A percentile compares a stretch with the other conserved stretches of the same genome.
These are phyloP conservation scores for Boletus rufocinnamomeus DNA, from an alignment of 768 basidiomycete species.

Conservation along the genomic window DNA sequence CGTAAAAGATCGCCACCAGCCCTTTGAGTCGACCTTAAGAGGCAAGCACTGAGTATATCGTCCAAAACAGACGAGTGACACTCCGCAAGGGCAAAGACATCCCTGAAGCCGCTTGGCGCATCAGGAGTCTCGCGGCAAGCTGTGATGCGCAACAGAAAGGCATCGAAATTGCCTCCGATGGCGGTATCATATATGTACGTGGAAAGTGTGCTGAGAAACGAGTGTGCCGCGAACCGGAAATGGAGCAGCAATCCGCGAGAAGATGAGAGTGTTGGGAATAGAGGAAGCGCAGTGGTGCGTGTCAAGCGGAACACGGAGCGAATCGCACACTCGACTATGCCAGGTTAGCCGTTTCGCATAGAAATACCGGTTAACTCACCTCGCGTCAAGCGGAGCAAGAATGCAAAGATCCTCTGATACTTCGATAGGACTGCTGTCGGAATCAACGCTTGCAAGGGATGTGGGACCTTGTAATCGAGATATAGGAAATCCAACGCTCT, in stretches of 20 bases:
- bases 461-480: conserved; percentile 87
- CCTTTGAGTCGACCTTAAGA: conserved; percentile 68
- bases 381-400: conserved; percentile 76
- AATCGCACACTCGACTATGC: conserved; percentile 65
- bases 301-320: conserved; percentile 68
- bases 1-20: conserved; percentile 65
- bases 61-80: conserved; percentile 71
- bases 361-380: conserved; percentile 44
- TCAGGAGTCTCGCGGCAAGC: conserved; percentile 26
- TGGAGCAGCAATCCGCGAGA: conserved; percentile 58
- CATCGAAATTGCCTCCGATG: conserved; percentile 74
- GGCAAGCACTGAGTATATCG: conserved; percentile 73
- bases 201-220: conserved; percentile 67
- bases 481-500: conserved; percentile 90
- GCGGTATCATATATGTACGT: conserved; percentile 80
- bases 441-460: conserved; percentile 72
- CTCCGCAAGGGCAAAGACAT: conserved; percentile 71
- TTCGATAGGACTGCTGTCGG: conserved; percentile 73
- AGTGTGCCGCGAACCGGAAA: conserved; percentile 73
- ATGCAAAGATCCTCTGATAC: conserved; percentile 81
- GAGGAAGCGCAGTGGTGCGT: conserved; percentile 40
- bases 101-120: conserved; percentile 45
- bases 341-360: conserved; percentile 4
- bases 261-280: conserved; percentile 60
- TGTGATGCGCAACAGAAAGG: conserved; percentile 54